Evolutionary conservation across 805 yeast genomes (phyloP), one percentile per base, ranked within the genome.

Genomic region (Blastobotrys parvus): DNA sequence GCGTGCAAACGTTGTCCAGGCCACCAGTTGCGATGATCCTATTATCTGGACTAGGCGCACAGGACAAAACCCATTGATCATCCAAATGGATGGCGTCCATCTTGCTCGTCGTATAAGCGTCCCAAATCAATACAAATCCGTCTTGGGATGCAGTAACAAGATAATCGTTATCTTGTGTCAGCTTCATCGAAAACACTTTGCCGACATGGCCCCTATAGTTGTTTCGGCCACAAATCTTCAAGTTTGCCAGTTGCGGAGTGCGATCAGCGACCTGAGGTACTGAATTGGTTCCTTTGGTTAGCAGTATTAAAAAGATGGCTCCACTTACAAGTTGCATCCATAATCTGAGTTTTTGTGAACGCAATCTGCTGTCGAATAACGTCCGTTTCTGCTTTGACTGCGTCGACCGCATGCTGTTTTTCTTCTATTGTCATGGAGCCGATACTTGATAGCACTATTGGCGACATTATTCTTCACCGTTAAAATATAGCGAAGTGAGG

Each of bases 121-220:
- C 90, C 96, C 97, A 89, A 17, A 85, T 61, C 31, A 89, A 68
- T 68, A 87, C 68, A 56, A 77, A 82, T 2, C 95, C 95, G 61
- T 89, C 97, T 58, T 85, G 95, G 20, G 90, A 80, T 0, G 86
- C 87, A 39, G 87, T 75, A 6, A 87, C 60, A 2, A 88, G 56
- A 36, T 70, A 71, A 36, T 63, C 60, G n/a, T 83, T 72, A 56
- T 80, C 80, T 0, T 67, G 58, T 42, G 78, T 72, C 94, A 95
- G 84, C 41, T 76, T 68, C 45, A 83, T 65, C 45, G 78, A 76
- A 6, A 80, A 71, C 17, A 88, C 73, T 56, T 88, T 87, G 56
- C 78, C 82, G 50, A 74, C 75, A 58, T 89, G 96, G 1, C 87
- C 87, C 42, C 59, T 64, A 33, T 77, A 59, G 1, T 23, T 27